These are phyloP conservation scores for Boletus rufocinnamomeus DNA, from an alignment of 768 basidiomycete species.

Conservation along the genomic window DNA sequence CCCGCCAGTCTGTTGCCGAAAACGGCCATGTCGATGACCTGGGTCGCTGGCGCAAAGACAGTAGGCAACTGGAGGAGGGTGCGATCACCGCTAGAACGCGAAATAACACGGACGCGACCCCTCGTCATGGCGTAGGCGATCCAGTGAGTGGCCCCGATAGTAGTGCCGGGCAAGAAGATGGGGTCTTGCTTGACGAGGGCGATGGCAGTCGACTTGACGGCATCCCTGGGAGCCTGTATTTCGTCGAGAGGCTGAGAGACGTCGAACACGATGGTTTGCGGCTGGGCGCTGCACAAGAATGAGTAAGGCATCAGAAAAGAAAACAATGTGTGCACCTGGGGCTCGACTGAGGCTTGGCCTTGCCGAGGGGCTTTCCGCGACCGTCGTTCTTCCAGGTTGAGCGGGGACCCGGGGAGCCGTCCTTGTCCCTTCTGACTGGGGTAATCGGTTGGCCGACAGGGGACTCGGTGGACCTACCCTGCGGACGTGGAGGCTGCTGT, in stretches of 20 bases:
- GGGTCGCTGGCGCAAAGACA: constrained; percentile 59
- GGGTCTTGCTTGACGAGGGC: constrained; percentile 86
- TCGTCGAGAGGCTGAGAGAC: constrained; percentile 72
- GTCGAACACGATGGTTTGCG: constrained; percentile 74
- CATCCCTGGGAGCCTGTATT: constrained; percentile 72
- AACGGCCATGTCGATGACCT: constrained; percentile 85
- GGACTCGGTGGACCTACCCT: constrained; percentile 52
- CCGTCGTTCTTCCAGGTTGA: constrained; percentile 40
- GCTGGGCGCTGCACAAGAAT: constrained; percentile 47
- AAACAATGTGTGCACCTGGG: constrained; percentile 48
- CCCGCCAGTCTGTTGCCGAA: constrained; percentile 81
- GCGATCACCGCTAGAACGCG: constrained; percentile 84
- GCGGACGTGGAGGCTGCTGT: constrained; percentile 43
- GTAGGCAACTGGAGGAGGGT: constrained; percentile 76
- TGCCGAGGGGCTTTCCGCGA: constrained; percentile 40
- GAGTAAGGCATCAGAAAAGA: constrained; percentile 1
- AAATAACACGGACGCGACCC: constrained; percentile 88
- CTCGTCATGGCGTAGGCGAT: constrained; percentile 92
- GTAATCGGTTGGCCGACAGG: constrained; percentile 47
- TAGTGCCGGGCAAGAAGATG: constrained; percentile 81
- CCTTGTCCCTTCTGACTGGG: constrained; percentile 58
- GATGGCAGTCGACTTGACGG: constrained; percentile 87
- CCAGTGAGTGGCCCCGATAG: constrained; percentile 90
- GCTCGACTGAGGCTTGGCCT: constrained; percentile 53
- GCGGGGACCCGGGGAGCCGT: constrained; percentile 67